These are phyloP conservation scores for Fusarium mundagurra DNA, from an alignment of 2,329 filamentous ascomycete species.

Conservation along the genomic window DNA sequence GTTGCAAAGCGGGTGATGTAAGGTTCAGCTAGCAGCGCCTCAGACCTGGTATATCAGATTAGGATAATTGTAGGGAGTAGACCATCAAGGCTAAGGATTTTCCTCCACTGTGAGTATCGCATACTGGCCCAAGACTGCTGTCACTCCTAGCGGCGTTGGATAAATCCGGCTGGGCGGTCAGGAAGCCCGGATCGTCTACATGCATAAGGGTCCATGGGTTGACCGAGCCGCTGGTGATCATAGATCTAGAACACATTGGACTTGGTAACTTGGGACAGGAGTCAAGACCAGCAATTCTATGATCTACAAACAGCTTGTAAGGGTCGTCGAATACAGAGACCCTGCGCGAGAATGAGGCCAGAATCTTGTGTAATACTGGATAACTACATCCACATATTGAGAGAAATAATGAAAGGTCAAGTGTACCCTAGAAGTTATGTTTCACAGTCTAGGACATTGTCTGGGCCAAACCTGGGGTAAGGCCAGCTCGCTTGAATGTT, in stretches of 20 bases:
- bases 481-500: conserved; percentile 5
- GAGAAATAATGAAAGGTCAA: background rate
- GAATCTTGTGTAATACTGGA: background rate
- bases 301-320: background rate
- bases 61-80: background rate
- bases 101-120: background rate
- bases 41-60: background rate
- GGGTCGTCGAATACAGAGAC: background rate
- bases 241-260: background rate
- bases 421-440: background rate
- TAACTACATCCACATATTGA: background rate
- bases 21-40: background rate
- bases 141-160: conserved; percentile 9
- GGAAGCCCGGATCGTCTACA: conserved; percentile 25
- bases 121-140: background rate
- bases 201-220: conserved; percentile 21
- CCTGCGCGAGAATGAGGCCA: background rate
- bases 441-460: background rate
- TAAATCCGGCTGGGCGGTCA: conserved; percentile 39
- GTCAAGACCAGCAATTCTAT: background rate
- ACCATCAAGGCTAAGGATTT: background rate
- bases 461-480: background rate
- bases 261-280: background rate
- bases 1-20: background rate
- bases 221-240: background rate